phyloP scores from a whole-genome alignment of 2,329 filamentous ascomycete genomes.

The Lecanosticta acicola region DNA sequence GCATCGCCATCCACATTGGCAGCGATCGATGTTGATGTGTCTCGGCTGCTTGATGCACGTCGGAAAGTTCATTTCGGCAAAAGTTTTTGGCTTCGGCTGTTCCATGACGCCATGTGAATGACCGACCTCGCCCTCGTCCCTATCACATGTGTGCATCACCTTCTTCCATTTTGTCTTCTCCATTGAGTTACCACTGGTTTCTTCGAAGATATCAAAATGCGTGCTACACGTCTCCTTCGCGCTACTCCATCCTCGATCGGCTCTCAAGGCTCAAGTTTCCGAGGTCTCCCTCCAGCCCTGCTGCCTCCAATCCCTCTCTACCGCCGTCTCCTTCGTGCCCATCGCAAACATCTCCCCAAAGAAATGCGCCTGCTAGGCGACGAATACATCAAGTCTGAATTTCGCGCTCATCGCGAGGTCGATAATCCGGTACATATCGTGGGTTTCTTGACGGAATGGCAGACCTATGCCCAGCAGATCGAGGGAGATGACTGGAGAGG shows the following conservation, averaged over 20 bases:
- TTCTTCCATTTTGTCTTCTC: too few relatives aligned
- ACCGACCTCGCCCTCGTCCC: too few relatives aligned
- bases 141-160: background rate
- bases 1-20: too few relatives aligned
- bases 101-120: conserved; percentile 4
- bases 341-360: conserved; percentile 68
- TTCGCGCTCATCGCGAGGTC: conserved; percentile 71
- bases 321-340: conserved; percentile 76
- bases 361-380: conserved; percentile 81
- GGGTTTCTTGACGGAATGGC: conserved; percentile 94
- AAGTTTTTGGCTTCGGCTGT: background rate
- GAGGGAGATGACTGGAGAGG: conserved; percentile 83
- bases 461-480: conserved; percentile 85
- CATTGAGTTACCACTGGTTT: too few relatives aligned
- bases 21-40: background rate
- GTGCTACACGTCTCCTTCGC: conserved; percentile 24
- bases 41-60: background rate
- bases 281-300: conserved; percentile 57
- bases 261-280: conserved; percentile 33
- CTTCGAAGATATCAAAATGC: conserved; percentile 17
- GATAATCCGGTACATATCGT: conserved; percentile 93
- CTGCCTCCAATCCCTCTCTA: conserved; percentile 87
- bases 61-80: background rate
- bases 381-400: conserved; percentile 89
- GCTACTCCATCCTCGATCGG: conserved; percentile 32